Evolutionary conservation across 257 asterid genomes (phyloP), one percentile per base, ranked within the genome.

Genomic region (Solanum peruvianum): DNA sequence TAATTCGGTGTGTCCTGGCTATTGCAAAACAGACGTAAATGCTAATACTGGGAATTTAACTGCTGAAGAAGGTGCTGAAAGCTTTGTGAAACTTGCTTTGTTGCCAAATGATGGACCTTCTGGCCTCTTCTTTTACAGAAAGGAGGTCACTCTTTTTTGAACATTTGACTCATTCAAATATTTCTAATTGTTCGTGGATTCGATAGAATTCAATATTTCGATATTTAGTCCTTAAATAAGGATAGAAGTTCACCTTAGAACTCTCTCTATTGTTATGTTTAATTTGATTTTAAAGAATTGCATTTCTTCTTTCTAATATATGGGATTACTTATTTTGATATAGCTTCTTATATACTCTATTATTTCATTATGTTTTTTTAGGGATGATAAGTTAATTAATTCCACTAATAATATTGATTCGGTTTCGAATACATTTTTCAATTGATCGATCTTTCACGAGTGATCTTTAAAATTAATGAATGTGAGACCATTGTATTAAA

Each of bases 1-100:
- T 8, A 93, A 95, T 18, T 86, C 87, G 20, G 93, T 92, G n/a
- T 92, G 94, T 70, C 98, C 98, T 10, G 98, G 97, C 58, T 93
- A 29, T 39, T 95, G 93, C n/a, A 87, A 81, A 15, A 94, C 96
- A 37, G 94, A 95, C 66, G 13, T 93, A 9, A 95, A 72, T 86
- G 78, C 37, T 81, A 56, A 91, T 29, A 77, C 90, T 3, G 98
- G 98, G 41, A 25, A 11, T 2, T 41, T 92, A 75, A 92, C 92
- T 4, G 92, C 83, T 1, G 94, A 88, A 90, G 93, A 94, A 88
- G 95, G 98, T 11, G 97, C 94, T 3, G 91, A 86, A 60, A 83
- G 89, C 29, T 91, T 92, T 3, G 94, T 91, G 58, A 88, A 87
- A 91, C 90, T 92, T 33, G 95, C 98, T 8, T 47, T 94, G 88